A percentile compares a stretch with the other conserved stretches of the same genome.
phyloP scores from a whole-genome alignment of 495 filamentous ascomycete genomes.

The Hypoxylon perforatum region DNA sequence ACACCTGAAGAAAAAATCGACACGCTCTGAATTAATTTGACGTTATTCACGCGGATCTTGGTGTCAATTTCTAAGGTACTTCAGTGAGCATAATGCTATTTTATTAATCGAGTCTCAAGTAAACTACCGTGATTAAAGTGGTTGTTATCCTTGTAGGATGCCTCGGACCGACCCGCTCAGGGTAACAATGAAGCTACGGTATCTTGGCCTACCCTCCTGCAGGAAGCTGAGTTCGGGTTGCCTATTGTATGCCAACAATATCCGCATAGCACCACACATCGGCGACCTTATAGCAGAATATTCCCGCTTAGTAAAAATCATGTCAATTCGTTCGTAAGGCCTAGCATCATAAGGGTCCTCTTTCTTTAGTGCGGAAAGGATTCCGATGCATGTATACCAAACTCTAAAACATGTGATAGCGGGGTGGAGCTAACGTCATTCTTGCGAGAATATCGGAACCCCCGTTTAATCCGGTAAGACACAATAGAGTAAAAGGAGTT shows the following conservation, averaged over 20 bases:
- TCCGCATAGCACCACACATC: background rate
- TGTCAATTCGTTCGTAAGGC: background rate
- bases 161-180: background rate
- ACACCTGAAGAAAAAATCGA: conserved; percentile 10
- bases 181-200: background rate
- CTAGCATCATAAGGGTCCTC: conserved; percentile 7
- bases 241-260: background rate
- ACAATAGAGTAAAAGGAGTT: conserved; percentile 12
- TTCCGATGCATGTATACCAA: conserved; percentile 11
- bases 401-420: conserved; percentile 30
- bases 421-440: conserved; percentile 36
- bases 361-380: conserved; percentile 27
- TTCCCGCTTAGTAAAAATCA: conserved; percentile 13
- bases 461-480: background rate
- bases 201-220: too few relatives aligned
- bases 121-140: background rate
- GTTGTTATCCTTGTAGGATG: background rate
- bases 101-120: too few relatives aligned
- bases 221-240: too few relatives aligned
- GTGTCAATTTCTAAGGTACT: too few relatives aligned
- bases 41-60: background rate
- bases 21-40: too few relatives aligned
- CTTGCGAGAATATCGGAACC: conserved; percentile 21
- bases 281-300: background rate
- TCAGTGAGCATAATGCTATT: too few relatives aligned